phyloP scores from a whole-genome alignment of 2,329 filamentous ascomycete genomes.

The Gnomoniopsis sp. region DNA sequence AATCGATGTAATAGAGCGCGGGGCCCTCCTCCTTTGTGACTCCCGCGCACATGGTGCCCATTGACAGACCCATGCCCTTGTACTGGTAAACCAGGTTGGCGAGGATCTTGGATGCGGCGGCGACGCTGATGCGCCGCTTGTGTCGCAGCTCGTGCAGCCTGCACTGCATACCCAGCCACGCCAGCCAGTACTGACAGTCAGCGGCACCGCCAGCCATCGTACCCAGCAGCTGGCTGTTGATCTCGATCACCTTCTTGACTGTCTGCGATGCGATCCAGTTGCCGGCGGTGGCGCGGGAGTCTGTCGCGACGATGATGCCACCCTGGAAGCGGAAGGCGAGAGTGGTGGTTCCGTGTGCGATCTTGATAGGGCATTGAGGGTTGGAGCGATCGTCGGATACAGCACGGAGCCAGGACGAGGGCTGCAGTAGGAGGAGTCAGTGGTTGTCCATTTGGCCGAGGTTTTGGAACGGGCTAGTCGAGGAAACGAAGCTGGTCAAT shows the following conservation, averaged over 20 bases:
- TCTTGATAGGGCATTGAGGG: constrained; percentile 97
- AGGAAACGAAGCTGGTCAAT: background rate
- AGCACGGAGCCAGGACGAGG: constrained; percentile 90
- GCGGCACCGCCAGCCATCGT: constrained; percentile 99
- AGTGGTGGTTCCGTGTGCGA: constrained; percentile 97
- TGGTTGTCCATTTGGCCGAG: constrained; percentile 10
- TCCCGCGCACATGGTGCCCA: constrained; percentile 99
- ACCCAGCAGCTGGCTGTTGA: constrained; percentile 88
- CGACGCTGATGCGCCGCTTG: constrained; percentile 97
- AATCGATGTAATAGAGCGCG: constrained; percentile 98
- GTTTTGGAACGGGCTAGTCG: constrained; percentile 6
- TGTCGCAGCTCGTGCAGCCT: constrained; percentile 98
- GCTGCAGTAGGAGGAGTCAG: constrained; percentile 44
- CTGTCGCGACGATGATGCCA: constrained; percentile 96
- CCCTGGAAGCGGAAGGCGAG: constrained; percentile 97
- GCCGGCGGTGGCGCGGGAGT: constrained; percentile 93
- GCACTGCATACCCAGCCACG: constrained; percentile 98
- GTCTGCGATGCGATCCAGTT: constrained; percentile 99
- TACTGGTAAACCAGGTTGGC: constrained; percentile 98
- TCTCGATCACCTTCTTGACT: constrained; percentile 99
- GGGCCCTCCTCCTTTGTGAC: constrained; percentile 94
- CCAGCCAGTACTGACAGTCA: constrained; percentile 99
- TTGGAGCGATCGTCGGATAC: constrained; percentile 97
- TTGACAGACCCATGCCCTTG: constrained; percentile 97
- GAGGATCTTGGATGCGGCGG: constrained; percentile 96